These are phyloP conservation scores for Ophiostoma perfectum DNA, from an alignment of 2,329 filamentous ascomycete species.

Conservation along the genomic window DNA sequence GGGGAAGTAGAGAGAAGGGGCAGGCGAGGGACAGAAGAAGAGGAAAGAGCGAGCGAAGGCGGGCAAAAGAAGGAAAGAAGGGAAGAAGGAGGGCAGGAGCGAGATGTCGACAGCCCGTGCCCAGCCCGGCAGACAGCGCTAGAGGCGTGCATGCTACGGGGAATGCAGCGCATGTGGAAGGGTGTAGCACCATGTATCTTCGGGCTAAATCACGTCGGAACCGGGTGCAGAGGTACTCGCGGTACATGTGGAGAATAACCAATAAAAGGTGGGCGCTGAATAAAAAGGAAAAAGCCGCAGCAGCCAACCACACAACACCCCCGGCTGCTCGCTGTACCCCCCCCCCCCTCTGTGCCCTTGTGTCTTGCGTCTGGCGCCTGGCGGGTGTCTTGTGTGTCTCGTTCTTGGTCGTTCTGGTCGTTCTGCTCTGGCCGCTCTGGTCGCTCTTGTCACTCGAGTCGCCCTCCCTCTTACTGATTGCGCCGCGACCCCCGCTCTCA, in stretches of 20 bases:
- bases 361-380: background rate
- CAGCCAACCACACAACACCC: slow-evolving; percentile 15
- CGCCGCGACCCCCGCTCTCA: slow-evolving; percentile 47
- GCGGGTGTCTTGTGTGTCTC: background rate
- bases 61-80: background rate
- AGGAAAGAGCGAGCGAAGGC: slow-evolving; percentile 1
- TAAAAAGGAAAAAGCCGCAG: slow-evolving; percentile 12
- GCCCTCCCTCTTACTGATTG: slow-evolving; percentile 46
- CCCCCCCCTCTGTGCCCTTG: background rate
- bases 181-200: background rate
- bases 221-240: background rate
- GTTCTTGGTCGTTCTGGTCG: background rate
- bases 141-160: slow-evolving; percentile 11
- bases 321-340: slow-evolving; percentile 10
- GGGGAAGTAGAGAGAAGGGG: slow-evolving; percentile 13
- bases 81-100: slow-evolving; percentile 13
- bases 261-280: slow-evolving; percentile 12
- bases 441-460: background rate
- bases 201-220: background rate
- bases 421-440: background rate
- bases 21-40: slow-evolving; percentile 21
- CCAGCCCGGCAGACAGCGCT: slow-evolving; percentile 15
- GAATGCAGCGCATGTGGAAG: background rate
- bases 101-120: slow-evolving; percentile 9
- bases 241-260: slow-evolving; percentile 3